Conservation (phyloP, 164 flowering plant species). For the Cinnamomum micranthum region DNA sequence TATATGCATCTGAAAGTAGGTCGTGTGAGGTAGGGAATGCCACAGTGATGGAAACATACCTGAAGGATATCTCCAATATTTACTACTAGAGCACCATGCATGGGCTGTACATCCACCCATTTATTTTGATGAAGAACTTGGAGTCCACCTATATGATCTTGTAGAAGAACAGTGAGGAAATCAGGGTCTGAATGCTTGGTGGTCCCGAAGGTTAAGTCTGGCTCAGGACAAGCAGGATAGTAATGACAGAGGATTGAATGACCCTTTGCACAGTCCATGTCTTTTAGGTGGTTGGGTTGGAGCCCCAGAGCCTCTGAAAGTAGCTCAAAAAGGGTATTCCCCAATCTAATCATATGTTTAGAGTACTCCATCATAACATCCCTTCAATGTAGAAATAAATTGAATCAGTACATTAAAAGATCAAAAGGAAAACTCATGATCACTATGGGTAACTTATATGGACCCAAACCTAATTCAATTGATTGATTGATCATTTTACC, state of each 20-base stretch:
- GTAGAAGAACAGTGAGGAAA: slow-evolving; percentile 27
- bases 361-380: slow-evolving; percentile 16
- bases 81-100: slow-evolving; percentile 22
- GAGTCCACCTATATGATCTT: slow-evolving; percentile 28
- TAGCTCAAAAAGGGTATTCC: slow-evolving; percentile 16
- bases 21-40: neutral
- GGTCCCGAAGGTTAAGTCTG: slow-evolving; percentile 21
- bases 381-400: slow-evolving; percentile 7
- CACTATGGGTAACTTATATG: neutral
- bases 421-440: neutral
- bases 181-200: slow-evolving; percentile 28
- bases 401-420: neutral
- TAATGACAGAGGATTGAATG: slow-evolving; percentile 12
- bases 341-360: slow-evolving; percentile 12
- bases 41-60: neutral
- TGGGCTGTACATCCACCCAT: slow-evolving; percentile 26
- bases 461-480: neutral
- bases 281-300: slow-evolving; percentile 17
- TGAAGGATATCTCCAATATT: slow-evolving; percentile 29
- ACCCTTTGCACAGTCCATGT: slow-evolving; percentile 20
- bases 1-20: neutral
- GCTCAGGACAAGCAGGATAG: slow-evolving; percentile 33
- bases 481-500: too few species aligned
- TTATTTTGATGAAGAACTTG: slow-evolving; percentile 21
- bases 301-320: slow-evolving; percentile 37